Evolutionary conservation across 345 rosid genomes (phyloP), one percentile per base, ranked within the genome.

Genomic region (Rubroshorea leprosula): DNA sequence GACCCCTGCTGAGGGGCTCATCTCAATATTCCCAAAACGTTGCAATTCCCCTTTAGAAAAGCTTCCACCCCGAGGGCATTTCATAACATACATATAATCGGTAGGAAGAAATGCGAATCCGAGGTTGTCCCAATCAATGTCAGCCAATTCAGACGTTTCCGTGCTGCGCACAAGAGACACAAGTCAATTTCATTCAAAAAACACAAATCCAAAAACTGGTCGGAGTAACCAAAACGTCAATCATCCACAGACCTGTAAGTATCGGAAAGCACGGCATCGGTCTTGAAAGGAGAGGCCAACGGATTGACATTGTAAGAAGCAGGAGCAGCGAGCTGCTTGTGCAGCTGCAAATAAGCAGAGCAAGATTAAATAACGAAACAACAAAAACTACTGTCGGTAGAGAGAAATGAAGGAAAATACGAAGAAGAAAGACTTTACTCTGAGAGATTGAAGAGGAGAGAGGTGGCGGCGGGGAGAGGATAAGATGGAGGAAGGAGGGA

Each of bases 71-170:
- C 55, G 49, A 47, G 70, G 29, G 25, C 90, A 84, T 71, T 77
- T 84, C 96, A 89, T 86, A 27, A 70, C 43, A 29, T 86, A 89
- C 97, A 89, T 92, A 61, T 84, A 92, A 80, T 89, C 97, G 46
- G 98, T 89, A 17, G 83, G 71, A 38, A 76, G 64, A 17, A 81
- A 73, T 17, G 80, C 81, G 63, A 92, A 89, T 50, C 95, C 95
- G 6, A 92, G 89, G 75, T 68, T 82, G 63, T 86, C 95, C 97
- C 97, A 92, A 25, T 92, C 95, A 64, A 89, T 62, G 61, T 82
- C 85, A 13, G 86, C 89, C 62, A 83, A 55, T 56, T 81, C 85
- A 24, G 66, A 2, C 23, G 63, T 60, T 55, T 64, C 81, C 58
- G 29, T 75, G 55, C 90, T 70, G 72, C 54, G 41, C 51, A 48